Base-by-base conservation (phyloP, 108 stramenopile genomes). In the Cyclotella cryptica region DNA sequence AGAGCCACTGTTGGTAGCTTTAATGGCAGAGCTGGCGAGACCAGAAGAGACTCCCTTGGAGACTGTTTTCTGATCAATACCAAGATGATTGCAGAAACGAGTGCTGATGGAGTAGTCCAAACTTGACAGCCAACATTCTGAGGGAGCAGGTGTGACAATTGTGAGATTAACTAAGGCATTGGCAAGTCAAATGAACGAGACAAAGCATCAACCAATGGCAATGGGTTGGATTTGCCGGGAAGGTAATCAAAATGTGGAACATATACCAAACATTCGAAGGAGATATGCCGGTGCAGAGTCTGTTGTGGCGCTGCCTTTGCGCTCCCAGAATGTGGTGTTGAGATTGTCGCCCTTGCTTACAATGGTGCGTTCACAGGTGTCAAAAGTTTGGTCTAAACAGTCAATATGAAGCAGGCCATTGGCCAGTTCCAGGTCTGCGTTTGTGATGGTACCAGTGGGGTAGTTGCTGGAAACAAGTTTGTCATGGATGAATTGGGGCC, bases 261-360 rank as follows among this genome's bases (percentile, higher is more conserved):
- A 21, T 64, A 76, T 22, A 27, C 75, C 86, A 42, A 85, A 89
- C 52, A 85, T 75, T 40, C 75, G 84, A 14, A 89, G 82, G 24
- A 87, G 84, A 57, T 78, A 84, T 11, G 82, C 78, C 0, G 82
- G 80, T 17, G 79, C 80, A 7, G 59, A 39, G 49, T 60, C 29
- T 58, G 65, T 54, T 12, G 58, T 41, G 14, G 86, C 77, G 30
- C 81, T 68, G 42, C 65, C 74, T 45, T 75, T 66, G 0, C 55
- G 41, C n/a, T 75, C 74, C 74, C 64, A 75, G 19, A 75, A 66
- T 10, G 52, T 66, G 3, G 78, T 79, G 71, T 55, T 72, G 61
- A 72, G 78, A 49, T 79, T 79, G 78, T 79, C 71, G 15, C 65
- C 65, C 28, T 66, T 45, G 63, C 70, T 66, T 3, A 72, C 52